Evolutionary conservation across 371 early-diverging fungal species (phyloP).

Genomic region (Syncephalastrum monosporum): DNA sequence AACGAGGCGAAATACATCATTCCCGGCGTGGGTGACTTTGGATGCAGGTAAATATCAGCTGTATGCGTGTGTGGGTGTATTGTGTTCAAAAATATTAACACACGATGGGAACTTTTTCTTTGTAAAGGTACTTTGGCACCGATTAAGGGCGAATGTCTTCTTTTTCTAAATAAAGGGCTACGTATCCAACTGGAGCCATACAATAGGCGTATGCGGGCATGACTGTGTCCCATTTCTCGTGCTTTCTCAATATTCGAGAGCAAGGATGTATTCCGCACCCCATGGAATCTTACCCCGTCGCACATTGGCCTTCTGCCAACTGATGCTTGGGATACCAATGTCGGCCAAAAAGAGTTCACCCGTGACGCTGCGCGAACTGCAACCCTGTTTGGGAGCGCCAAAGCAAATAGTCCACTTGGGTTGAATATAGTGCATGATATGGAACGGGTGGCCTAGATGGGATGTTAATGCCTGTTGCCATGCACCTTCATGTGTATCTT

Average conservation of each 20-base stretch:
- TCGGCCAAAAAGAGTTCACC: slow-evolving; percentile 82
- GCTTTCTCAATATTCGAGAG: slow-evolving; percentile 50
- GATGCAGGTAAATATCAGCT: slow-evolving; percentile 53
- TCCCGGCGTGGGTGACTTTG: slow-evolving; percentile 96
- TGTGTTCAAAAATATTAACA: background rate
- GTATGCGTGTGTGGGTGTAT: background rate
- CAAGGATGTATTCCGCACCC: slow-evolving; percentile 74
- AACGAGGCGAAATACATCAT: slow-evolving; percentile 83
- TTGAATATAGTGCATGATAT: slow-evolving; percentile 43
- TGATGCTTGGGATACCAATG: slow-evolving; percentile 67
- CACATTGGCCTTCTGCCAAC: slow-evolving; percentile 59
- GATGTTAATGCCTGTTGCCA: background rate
- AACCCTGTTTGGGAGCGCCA: slow-evolving; percentile 72
- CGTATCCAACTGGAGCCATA: no score
- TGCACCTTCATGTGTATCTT: slow-evolving; percentile 7
- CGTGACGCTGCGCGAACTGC: slow-evolving; percentile 51
- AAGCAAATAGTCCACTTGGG: slow-evolving; percentile 80
- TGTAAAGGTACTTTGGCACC: slow-evolving; percentile 24
- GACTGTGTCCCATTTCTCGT: no score
- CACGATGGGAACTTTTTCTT: slow-evolving; percentile 2
- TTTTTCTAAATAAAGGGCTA: no score
- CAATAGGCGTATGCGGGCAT: no score
- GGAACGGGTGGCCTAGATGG: slow-evolving; percentile 24
- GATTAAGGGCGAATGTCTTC: slow-evolving; percentile 8
- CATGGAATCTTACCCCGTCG: slow-evolving; percentile 65